A percentile compares a stretch with the other conserved stretches of the same genome.
Conservation (phyloP, 2,329 filamentous ascomycete genomes). For the Grosmannia clavigera region DNA sequence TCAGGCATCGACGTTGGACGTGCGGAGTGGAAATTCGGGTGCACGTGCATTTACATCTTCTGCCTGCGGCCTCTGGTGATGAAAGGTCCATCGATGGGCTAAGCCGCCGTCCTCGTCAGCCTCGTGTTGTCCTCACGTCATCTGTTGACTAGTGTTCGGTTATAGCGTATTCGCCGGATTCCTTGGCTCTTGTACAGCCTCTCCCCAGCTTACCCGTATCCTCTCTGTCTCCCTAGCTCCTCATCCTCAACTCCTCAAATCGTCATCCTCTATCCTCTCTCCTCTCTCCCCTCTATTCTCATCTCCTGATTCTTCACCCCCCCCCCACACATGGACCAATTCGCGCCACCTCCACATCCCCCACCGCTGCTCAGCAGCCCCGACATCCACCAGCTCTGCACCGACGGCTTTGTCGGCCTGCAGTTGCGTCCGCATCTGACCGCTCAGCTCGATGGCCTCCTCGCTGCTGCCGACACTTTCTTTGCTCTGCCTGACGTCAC, state of each 20-base stretch:
- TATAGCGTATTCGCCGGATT: too few relatives aligned
- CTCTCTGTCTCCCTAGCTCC: too few relatives aligned
- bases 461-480: slow-evolving; percentile 7
- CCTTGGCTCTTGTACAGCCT: too few relatives aligned
- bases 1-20: too few relatives aligned
- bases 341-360: slow-evolving; percentile 7
- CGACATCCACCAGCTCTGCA: slow-evolving; percentile 11
- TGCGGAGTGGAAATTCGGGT: too few relatives aligned
- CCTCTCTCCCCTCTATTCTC: too few relatives aligned
- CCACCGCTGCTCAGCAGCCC: slow-evolving; percentile 11
- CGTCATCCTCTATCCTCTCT: background rate
- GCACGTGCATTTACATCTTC: too few relatives aligned
- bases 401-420: slow-evolving; percentile 11
- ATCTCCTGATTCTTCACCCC: background rate
- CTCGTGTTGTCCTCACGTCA: background rate
- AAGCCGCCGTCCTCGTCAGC: background rate
- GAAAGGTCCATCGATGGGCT: background rate
- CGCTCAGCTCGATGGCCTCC: slow-evolving; percentile 4
- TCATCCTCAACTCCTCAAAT: too few relatives aligned
- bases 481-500: slow-evolving; percentile 6
- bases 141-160: background rate
- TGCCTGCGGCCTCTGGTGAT: too few relatives aligned
- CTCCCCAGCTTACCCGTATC: background rate
- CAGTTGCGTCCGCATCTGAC: slow-evolving; percentile 7
- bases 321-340: background rate